phyloP scores from a whole-genome alignment of 2,329 filamentous ascomycete genomes.

The Fusarium liriodendri region DNA sequence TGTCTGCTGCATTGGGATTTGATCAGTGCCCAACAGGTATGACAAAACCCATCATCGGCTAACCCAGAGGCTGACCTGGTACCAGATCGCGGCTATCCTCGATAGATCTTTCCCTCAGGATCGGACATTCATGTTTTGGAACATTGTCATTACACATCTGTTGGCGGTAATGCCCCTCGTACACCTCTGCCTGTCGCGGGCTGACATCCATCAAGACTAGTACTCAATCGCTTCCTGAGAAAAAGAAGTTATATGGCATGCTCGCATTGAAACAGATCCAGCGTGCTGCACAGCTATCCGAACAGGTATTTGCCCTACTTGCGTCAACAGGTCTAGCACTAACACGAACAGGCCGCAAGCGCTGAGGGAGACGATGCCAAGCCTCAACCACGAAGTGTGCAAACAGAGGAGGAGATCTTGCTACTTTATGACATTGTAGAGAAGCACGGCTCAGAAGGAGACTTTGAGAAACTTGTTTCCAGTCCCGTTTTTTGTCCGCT shows the following conservation, averaged over 20 bases:
- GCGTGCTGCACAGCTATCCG: slow-evolving; percentile 58
- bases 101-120: slow-evolving; percentile 64
- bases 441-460: slow-evolving; percentile 55
- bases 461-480: slow-evolving; percentile 53
- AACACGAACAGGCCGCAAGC: slow-evolving; percentile 31
- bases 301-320: slow-evolving; percentile 52
- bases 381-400: slow-evolving; percentile 48
- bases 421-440: slow-evolving; percentile 61
- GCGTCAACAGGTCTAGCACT: neutral
- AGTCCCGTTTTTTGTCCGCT: slow-evolving; percentile 56
- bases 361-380: slow-evolving; percentile 34
- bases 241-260: slow-evolving; percentile 63
- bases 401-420: slow-evolving; percentile 62
- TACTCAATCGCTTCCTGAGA: slow-evolving; percentile 59
- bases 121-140: slow-evolving; percentile 64
- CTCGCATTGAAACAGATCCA: slow-evolving; percentile 64
- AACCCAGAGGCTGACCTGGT: slow-evolving; percentile 8
- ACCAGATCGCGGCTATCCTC: slow-evolving; percentile 64
- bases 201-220: slow-evolving; percentile 53
- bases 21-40: slow-evolving; percentile 66
- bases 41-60: neutral
- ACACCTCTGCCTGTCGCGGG: neutral
- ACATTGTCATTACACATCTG: slow-evolving; percentile 64
- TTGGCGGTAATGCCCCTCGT: slow-evolving; percentile 58
- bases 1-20: slow-evolving; percentile 68